These are phyloP conservation scores for Raddia guianensis DNA, from an alignment of 176 grass and related monocot genomes.

Conservation along the genomic window DNA sequence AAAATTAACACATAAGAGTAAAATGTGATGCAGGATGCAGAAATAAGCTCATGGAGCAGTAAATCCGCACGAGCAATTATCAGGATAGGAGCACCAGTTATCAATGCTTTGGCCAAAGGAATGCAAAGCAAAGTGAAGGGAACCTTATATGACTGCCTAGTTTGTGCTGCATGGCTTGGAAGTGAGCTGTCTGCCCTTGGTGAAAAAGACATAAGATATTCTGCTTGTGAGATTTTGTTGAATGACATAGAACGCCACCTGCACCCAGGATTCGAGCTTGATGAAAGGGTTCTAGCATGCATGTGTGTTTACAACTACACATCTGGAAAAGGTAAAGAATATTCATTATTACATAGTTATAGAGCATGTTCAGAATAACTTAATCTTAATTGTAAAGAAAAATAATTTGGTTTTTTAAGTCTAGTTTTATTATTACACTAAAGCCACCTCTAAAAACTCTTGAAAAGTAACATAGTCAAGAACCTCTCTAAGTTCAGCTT, in stretches of 20 bases:
- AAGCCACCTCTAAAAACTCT: too few relatives aligned
- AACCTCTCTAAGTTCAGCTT: too few relatives aligned
- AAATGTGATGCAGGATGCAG: constrained; percentile 66
- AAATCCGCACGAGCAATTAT: constrained; percentile 56
- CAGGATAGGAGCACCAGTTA: constrained; percentile 54
- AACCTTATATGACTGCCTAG: constrained; percentile 69
- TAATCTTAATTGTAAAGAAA: too few relatives aligned
- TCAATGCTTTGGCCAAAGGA: constrained; percentile 72
- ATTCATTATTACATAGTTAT: constrained; percentile 2
- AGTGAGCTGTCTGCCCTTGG: constrained; percentile 64
- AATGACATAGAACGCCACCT: constrained; percentile 67
- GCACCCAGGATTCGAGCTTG: constrained; percentile 81
- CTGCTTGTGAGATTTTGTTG: constrained; percentile 70
- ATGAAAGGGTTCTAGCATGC: constrained; percentile 84
- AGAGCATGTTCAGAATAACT: neutral
- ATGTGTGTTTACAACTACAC: constrained; percentile 93
- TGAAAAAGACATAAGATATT: constrained; percentile 64
- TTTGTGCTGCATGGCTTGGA: constrained; percentile 81
- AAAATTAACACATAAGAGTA: constrained; percentile 30
- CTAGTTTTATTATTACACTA: too few relatives aligned
- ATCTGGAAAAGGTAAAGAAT: constrained; percentile 85
- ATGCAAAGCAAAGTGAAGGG: constrained; percentile 80
- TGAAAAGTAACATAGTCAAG: too few relatives aligned
- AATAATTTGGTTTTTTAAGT: too few relatives aligned
- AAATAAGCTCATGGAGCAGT: constrained; percentile 79